Base-by-base conservation (phyloP, 768 basidiomycete genomes). In the Phanerochaete sordida region DNA sequence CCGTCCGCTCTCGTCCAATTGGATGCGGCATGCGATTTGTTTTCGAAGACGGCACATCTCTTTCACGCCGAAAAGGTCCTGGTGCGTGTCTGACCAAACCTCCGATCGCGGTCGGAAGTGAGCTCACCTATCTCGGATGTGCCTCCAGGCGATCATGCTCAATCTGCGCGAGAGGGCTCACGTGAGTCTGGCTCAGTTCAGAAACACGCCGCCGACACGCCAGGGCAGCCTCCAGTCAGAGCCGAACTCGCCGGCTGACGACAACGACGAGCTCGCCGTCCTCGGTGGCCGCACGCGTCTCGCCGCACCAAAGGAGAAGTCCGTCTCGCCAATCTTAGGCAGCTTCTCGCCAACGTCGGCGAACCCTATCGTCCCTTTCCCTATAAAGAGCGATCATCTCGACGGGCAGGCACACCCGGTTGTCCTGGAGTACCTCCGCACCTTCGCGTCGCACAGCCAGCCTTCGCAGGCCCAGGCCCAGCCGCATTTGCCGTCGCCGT, bases 361-460 rank as follows among this genome's bases (percentile, higher is more conserved):
- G 49, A 86, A 89, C 64, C 89, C 89, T 1, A 79, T 90, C 26
- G 85, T 91, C 9, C 89, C 90, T 19, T 74, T 91, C 5, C 87
- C 88, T 2, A 68, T 91, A 43, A 78, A 81, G 21, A 76, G 81
- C 3, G 77, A 78, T 15, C 11, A 43, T 43, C 70, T 76, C 51
- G 79, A 78, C 56, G 75, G 80, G 26, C 76, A 79, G 23, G 76
- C 87, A 21, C 82, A 89, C 62, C 84, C 84, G 8, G 83, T 72
- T n/a, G 81, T 91, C 2, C 75, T 85, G 56, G 85, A 87, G 61
- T 91, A 91, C 66, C 72, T 91, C 57, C 79, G 79, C 47, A 84
- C 88, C 7, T 91, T 91, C 68, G 73, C 71, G 65, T 61, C 49
- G 30, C 54, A 62, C 37, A 24, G 58, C 21, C 60, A 62, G 27